Percentiles rank a stretch among this genome's conserved stretches.
Conservation (phyloP, 2,329 filamentous ascomycete species). For the Corinectria fuckeliana region DNA sequence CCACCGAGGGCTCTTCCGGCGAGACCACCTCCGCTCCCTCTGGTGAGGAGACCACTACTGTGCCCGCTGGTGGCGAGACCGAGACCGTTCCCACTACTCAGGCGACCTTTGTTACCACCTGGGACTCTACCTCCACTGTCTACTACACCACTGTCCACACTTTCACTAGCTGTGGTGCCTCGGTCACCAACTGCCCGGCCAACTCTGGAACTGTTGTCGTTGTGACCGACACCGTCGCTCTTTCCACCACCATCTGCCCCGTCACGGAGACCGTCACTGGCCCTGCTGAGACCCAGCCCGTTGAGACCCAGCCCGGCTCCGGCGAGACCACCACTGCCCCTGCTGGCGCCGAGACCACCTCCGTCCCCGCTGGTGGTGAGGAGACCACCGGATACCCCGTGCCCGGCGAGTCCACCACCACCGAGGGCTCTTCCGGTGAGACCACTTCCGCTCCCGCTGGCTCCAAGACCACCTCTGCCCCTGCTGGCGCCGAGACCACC, state of each 20-base stretch:
- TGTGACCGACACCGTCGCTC: conserved; percentile 60
- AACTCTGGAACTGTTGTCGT: conserved; percentile 51
- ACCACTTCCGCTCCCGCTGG: conserved; percentile 1
- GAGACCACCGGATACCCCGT: conserved; percentile 10
- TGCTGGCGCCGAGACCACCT: conserved; percentile 5
- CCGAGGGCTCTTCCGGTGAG: conserved; percentile 4
- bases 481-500: background rate
- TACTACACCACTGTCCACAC: conserved; percentile 58
- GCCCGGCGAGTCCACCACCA: conserved; percentile 4
- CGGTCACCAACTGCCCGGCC: conserved; percentile 59
- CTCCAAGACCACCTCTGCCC: conserved; percentile 5
- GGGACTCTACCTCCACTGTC: conserved; percentile 56
- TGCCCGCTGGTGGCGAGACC: conserved; percentile 14
- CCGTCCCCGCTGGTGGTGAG: conserved; percentile 21
- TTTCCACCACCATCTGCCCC: conserved; percentile 68
- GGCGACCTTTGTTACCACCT: conserved; percentile 43
- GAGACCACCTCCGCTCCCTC: conserved; percentile 16
- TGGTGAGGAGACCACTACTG: conserved; percentile 19
- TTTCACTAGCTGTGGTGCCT: conserved; percentile 56
- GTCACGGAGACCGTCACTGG: conserved; percentile 57
- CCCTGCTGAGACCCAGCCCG: conserved; percentile 26
- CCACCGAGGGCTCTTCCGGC: conserved; percentile 14
- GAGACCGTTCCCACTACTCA: conserved; percentile 21
- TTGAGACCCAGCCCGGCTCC: conserved; percentile 11
- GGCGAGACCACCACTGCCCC: conserved; percentile 24